These are phyloP conservation scores for Adenanthera pavonina DNA, from an alignment of 306 rosid species.

Conservation along the genomic window DNA sequence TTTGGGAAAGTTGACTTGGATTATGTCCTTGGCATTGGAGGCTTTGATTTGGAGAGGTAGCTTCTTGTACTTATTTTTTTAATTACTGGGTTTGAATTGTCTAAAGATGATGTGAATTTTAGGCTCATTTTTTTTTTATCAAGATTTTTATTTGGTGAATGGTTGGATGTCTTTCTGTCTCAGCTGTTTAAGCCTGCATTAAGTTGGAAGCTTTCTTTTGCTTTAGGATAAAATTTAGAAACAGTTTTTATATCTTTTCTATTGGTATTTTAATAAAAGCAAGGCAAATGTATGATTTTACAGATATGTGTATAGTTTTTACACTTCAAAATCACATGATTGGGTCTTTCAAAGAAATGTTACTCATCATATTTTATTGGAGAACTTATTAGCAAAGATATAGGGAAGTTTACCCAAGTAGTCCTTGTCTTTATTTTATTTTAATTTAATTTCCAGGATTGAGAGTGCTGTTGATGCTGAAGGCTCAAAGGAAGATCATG, in stretches of 20 bases:
- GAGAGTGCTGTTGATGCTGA: constrained; percentile 75
- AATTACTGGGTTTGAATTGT: constrained; percentile 16
- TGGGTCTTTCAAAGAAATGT: neutral
- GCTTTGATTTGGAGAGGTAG: constrained; percentile 97
- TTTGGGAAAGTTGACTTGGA: constrained; percentile 95
- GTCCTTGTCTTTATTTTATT: constrained; percentile 6
- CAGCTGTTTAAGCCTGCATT: constrained; percentile 34
- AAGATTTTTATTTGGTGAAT: constrained; percentile 6
- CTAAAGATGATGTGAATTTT: neutral
- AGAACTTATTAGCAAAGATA: neutral
- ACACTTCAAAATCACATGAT: neutral
- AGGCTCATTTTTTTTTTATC: constrained; percentile 17
- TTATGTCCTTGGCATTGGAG: constrained; percentile 97
- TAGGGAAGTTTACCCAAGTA: neutral
- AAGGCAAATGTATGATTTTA: neutral
- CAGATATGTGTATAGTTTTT: neutral
- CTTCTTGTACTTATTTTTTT: constrained; percentile 38
- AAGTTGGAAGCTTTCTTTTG: constrained; percentile 34
- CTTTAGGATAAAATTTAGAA: neutral
- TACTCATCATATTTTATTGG: neutral
- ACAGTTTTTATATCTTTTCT: neutral
- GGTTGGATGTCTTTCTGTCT: constrained; percentile 23
- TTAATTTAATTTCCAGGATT: constrained; percentile 58
- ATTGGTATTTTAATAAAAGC: neutral
- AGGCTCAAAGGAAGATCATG: constrained; percentile 67